Percentiles rank a stretch among this genome's conserved stretches.
phyloP scores from a whole-genome alignment of 2,329 filamentous ascomycete species.

The Penicillium hesseltinei region DNA sequence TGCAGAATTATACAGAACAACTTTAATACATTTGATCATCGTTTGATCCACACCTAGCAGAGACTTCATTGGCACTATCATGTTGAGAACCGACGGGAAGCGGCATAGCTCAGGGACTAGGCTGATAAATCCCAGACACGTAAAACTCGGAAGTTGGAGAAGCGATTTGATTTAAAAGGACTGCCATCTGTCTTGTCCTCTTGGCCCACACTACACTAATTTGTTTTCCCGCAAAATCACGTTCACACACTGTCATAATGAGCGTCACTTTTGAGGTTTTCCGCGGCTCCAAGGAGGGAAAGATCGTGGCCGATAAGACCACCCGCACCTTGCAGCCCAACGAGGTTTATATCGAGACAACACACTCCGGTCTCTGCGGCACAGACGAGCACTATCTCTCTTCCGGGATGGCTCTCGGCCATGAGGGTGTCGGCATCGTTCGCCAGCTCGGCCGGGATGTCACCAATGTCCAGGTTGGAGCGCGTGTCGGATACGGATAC shows the following conservation, averaged over 20 bases:
- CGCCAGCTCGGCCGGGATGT: slow-evolving; percentile 49
- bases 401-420: slow-evolving; percentile 44
- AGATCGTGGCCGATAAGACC: slow-evolving; percentile 26
- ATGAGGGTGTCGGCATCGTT: slow-evolving; percentile 56
- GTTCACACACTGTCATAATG: slow-evolving; percentile 9
- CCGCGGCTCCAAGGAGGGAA: slow-evolving; percentile 26
- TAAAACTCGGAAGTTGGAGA: not conserved
- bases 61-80: not conserved
- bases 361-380: slow-evolving; percentile 29
- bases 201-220: not conserved
- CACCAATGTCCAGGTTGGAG: slow-evolving; percentile 47
- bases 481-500: slow-evolving; percentile 40
- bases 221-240: not conserved
- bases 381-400: slow-evolving; percentile 28
- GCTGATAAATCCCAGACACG: not conserved
- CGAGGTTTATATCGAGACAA: slow-evolving; percentile 28
- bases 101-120: not conserved
- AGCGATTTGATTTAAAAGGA: not conserved
- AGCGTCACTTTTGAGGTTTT: slow-evolving; percentile 30
- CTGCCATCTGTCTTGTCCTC: not conserved
- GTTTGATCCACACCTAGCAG: slow-evolving; percentile 4
- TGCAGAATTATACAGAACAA: slow-evolving; percentile 9
- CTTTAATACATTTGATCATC: not conserved
- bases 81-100: not conserved
- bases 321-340: slow-evolving; percentile 23